Conservation (phyloP, 495 filamentous ascomycete species). For the Evernia prunastri region DNA sequence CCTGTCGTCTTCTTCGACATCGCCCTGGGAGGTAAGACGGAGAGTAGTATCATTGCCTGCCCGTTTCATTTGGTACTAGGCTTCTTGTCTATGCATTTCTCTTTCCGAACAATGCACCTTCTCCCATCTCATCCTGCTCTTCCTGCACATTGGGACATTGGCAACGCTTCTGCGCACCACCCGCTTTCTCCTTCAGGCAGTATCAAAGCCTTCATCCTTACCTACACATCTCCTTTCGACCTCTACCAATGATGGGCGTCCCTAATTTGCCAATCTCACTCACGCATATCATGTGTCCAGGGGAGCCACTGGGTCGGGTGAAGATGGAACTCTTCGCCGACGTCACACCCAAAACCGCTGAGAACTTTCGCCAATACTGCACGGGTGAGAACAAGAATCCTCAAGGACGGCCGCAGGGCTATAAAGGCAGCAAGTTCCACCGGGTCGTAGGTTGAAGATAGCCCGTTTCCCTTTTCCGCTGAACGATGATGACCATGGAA, state of each 20-base stretch:
- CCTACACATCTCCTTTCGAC: background rate
- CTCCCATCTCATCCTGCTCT: background rate
- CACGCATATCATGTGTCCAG: constrained; percentile 36
- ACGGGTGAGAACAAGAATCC: constrained; percentile 84
- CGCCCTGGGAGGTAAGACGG: constrained; percentile 68
- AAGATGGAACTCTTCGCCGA: constrained; percentile 91
- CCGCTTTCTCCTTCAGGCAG: background rate
- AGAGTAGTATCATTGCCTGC: constrained; percentile 11
- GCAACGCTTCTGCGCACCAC: background rate
- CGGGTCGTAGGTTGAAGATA: constrained; percentile 63
- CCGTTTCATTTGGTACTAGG: constrained; percentile 8
- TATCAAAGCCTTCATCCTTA: background rate
- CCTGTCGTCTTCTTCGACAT: constrained; percentile 90
- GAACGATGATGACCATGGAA: background rate
- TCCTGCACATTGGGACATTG: background rate
- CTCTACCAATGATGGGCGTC: background rate
- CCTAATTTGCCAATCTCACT: background rate
- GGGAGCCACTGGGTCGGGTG: constrained; percentile 83
- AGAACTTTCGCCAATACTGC: constrained; percentile 97
- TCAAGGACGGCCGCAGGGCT: constrained; percentile 78
- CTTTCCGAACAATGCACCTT: background rate
- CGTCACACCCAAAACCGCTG: constrained; percentile 77
- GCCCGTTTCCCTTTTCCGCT: background rate
- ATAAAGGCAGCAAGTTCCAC: constrained; percentile 92
- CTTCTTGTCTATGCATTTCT: no score